Evolutionary conservation across 2,329 filamentous ascomycete species (phyloP).

Genomic region (Bimuria novae-zelandiae): DNA sequence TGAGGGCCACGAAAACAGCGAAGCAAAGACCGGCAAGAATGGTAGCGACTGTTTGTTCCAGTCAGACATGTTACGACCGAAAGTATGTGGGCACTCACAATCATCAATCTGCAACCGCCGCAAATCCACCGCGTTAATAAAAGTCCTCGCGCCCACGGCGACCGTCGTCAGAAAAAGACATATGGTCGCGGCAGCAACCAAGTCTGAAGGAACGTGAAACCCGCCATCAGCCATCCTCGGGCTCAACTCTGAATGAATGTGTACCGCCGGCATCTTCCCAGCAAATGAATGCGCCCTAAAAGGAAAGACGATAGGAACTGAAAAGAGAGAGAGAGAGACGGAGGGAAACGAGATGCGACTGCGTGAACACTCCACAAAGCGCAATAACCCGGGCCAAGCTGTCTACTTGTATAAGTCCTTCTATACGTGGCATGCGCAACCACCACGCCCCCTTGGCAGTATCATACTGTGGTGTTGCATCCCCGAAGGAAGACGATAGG

Average conservation of each 20-base stretch:
- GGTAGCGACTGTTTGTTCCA: constrained; percentile 9
- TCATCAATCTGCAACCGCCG: constrained; percentile 15
- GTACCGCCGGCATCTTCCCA: constrained; percentile 2
- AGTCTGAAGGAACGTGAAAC: constrained; percentile 10
- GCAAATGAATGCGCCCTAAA: constrained; percentile 6
- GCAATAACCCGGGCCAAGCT: not conserved
- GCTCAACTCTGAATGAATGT: constrained; percentile 4
- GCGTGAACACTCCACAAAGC: not conserved
- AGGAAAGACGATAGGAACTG: constrained; percentile 1
- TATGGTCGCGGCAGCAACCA: constrained; percentile 15
- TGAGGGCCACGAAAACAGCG: constrained; percentile 5
- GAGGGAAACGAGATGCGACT: too few species aligned
- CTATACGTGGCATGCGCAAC: constrained; percentile 3
- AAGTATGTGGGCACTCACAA: constrained; percentile 9
- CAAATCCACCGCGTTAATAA: constrained; percentile 12
- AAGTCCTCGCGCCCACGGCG: constrained; percentile 13
- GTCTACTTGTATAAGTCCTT: constrained; percentile 7
- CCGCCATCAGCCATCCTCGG: constrained; percentile 7
- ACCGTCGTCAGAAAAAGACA: constrained; percentile 16
- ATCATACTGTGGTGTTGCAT: constrained; percentile 4
- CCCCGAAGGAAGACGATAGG: constrained; percentile 5
- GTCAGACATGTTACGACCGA: not conserved
- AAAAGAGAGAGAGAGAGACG: not conserved
- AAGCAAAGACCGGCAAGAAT: constrained; percentile 13
- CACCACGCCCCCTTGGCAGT: constrained; percentile 3